Evolutionary conservation across 1,284 basidiomycete species (phyloP).

Genomic region (Ganoderma leucocontextum): DNA sequence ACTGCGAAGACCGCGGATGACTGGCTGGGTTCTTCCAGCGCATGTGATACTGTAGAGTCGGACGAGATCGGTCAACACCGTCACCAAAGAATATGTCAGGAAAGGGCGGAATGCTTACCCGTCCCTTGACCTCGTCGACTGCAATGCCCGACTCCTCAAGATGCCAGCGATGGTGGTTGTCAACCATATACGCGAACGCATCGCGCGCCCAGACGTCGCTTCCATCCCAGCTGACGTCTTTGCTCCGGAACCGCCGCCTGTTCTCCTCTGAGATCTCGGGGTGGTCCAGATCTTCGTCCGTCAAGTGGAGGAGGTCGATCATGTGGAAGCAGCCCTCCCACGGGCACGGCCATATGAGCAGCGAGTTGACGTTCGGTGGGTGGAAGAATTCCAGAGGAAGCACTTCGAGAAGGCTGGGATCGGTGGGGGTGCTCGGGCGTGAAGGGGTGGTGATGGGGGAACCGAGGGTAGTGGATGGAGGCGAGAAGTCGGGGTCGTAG

Average conservation of each 20-base stretch:
- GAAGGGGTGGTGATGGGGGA: slow-evolving; percentile 34
- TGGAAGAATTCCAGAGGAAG: slow-evolving; percentile 34
- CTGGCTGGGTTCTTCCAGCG: slow-evolving; percentile 25
- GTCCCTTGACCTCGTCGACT: slow-evolving; percentile 20
- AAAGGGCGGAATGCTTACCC: slow-evolving; percentile 22
- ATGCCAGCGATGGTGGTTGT: slow-evolving; percentile 31
- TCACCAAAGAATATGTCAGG: background rate
- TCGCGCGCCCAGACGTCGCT: slow-evolving; percentile 27
- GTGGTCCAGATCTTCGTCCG: slow-evolving; percentile 30
- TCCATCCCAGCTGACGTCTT: slow-evolving; percentile 25
- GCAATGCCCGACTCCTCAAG: slow-evolving; percentile 32
- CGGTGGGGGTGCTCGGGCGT: slow-evolving; percentile 23
- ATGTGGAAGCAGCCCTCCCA: slow-evolving; percentile 33
- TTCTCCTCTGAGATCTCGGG: slow-evolving; percentile 24
- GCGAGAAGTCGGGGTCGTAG: slow-evolving; percentile 61
- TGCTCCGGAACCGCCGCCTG: slow-evolving; percentile 18
- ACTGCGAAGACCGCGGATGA: background rate
- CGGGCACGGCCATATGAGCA: slow-evolving; percentile 40
- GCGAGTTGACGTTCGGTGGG: slow-evolving; percentile 29
- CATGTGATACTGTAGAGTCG: slow-evolving; percentile 7
- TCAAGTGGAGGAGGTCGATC: slow-evolving; percentile 36
- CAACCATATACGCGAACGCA: slow-evolving; percentile 33
- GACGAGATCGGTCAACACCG: background rate
- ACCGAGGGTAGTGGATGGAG: slow-evolving; percentile 38
- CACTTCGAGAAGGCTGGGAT: slow-evolving; percentile 34